Evolutionary conservation across 2,329 filamentous ascomycete species (phyloP), one percentile per base, ranked within the genome.

Genomic region (Fusarium siculi): DNA sequence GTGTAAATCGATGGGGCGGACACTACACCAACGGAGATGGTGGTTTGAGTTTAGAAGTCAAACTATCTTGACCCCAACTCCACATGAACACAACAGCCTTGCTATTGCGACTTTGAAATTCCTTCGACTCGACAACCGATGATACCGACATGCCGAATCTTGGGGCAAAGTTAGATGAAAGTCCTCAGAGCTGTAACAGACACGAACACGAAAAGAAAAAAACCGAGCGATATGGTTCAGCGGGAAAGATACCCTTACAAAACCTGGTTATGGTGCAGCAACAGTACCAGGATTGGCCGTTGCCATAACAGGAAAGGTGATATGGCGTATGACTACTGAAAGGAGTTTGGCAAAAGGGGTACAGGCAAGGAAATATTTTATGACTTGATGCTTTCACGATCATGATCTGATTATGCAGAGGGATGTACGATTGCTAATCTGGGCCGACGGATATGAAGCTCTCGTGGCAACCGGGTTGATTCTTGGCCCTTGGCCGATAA

Each of bases 311-410:
- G 11, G n/a, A n/a, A 42, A 53, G 36, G 55, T 16, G 39, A 32
- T 39, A 61, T 54, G 58, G 53, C 39, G 55, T 54, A 30, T 42
- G 28, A 36, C 56, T 30, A 36, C 19, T 21, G 25, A 16, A 30
- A 64, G 40, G 28, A 23, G 34, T 64, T 55, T 36, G 55, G 39
- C 23, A 32, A 37, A 55, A 39, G 16, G 32, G 12, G 40, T 25
- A 23, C 15, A 1, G n/a, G 56, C 28, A 36, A 40, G 40, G 21
- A 30, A 30, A 59, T 60, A 25, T 72, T 34, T 53, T 37, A 73
- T 67, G 70, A 73, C 34, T 74, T 71, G 61, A 73, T 28, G 70
- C 28, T 67, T 60, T 67, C 61, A 73, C 23, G 65, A 61, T 56
- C 28, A 50, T 60, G 37, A 40, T 66, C 32, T 39, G 37, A 34